Evolutionary conservation across 1,284 basidiomycete genomes (phyloP), one percentile per base, ranked within the genome.

Genomic region (Hymenochaete sp.): DNA sequence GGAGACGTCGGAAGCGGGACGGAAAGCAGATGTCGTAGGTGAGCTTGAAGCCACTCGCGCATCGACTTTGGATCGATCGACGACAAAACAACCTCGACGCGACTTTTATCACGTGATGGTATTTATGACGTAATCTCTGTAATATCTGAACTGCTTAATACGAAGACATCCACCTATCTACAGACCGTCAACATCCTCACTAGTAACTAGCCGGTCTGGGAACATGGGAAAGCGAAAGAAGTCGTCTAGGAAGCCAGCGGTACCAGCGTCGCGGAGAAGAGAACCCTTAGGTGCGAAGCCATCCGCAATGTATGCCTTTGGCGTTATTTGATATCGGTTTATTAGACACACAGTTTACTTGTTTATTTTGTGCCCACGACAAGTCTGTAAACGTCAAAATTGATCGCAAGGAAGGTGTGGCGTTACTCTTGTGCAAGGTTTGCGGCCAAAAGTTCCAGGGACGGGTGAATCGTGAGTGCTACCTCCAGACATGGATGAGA

Each of bases 351-450:
- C 70, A 77, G 36, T 88, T 88, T 59, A 85, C 84, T 24, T 88
- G 84, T 61, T 67, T 93, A n/a, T 93, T 91, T 63, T 93, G 89
- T 64, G 82, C 92, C 65, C 89, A 93, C 61, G 85, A 92, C 59
- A 87, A 85, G 58, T 85, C 89, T 16, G 88, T 93, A 44, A 85
- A 80, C 9, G 88, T 92, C 45, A 77, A 87, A 60, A 72, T 93
- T 55, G 84, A 90, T 67, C 75, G 79, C 57, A 90, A 88, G 60
- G 87, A 88, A 57, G 82, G 83, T 2, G 66, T 89, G 22, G 86
- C 81, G 8, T 74, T 83, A 54, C 69, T 89, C 21, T 74, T 77
- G 22, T 90, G 86, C 63, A 78, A 77, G 64, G 73, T 89, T 9
- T 90, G 86, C 57, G 82, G 86, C 55, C 86, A 89, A 61, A 69